Evolutionary conservation across 805 yeast species (phyloP).

Genomic region (Candida oleophila): DNA sequence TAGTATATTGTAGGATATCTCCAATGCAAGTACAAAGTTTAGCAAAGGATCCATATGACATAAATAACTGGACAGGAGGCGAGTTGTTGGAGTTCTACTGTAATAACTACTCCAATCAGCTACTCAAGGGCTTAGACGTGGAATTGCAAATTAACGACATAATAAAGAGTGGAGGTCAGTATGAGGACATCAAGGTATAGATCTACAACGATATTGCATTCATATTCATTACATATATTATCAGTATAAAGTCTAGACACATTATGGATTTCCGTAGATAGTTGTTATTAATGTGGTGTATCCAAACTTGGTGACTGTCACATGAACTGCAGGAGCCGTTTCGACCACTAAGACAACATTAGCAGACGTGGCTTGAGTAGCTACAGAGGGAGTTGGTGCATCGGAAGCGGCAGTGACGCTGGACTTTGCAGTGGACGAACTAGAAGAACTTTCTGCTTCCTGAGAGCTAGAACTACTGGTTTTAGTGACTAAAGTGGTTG

Average conservation of each 20-base stretch:
- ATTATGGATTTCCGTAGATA: background rate
- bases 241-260: background rate
- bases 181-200: no score
- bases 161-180: background rate
- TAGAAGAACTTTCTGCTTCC: no score
- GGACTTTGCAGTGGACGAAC: background rate
- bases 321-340: background rate
- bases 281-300: background rate
- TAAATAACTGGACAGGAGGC: slow-evolving; percentile 40
- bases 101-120: slow-evolving; percentile 12
- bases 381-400: no score
- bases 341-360: background rate
- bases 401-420: background rate
- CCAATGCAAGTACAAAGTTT: slow-evolving; percentile 22
- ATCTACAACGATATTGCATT: background rate
- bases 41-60: slow-evolving; percentile 24
- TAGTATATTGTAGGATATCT: slow-evolving; percentile 42
- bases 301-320: background rate
- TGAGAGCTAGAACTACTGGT: no score
- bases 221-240: background rate
- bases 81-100: slow-evolving; percentile 14
- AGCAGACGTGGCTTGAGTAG: background rate
- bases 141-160: slow-evolving; percentile 21
- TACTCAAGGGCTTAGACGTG: slow-evolving; percentile 25
- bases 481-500: no score